These are phyloP conservation scores for Fraxinus sp. DNA, from an alignment of 305 asterid species.

Conservation along the genomic window DNA sequence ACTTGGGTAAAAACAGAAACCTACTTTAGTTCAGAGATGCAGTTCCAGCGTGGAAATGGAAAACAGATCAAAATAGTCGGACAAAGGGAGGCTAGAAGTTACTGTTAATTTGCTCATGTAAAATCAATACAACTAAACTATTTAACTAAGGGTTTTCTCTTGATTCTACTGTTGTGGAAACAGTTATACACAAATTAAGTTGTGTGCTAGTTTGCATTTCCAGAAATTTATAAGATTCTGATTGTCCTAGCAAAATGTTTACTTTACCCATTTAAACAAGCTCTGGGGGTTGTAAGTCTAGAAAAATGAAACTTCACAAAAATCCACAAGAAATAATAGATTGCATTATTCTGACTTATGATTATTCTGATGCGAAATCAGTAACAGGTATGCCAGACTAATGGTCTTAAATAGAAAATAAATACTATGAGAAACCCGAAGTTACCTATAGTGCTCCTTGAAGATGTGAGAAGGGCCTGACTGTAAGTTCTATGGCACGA, in stretches of 20 bases:
- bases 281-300: neutral
- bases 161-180: neutral
- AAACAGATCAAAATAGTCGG: neutral
- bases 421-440: conserved; percentile 23
- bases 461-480: conserved; percentile 97
- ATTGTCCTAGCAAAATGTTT: neutral
- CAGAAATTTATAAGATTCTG: neutral
- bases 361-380: neutral
- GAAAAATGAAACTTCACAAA: neutral
- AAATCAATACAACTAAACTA: neutral
- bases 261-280: neutral
- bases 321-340: neutral
- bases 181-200: neutral
- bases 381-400: conserved; percentile 16
- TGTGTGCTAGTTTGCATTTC: neutral
- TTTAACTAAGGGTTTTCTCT: neutral
- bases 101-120: neutral
- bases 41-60: conserved; percentile 5
- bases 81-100: neutral
- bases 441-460: conserved; percentile 91
- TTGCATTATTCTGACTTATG: neutral
- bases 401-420: conserved; percentile 2
- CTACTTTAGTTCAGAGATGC: neutral
- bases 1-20: neutral
- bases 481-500: conserved; percentile 84